These are phyloP conservation scores for Fragilaria crotonensis DNA, from an alignment of 108 stramenopile species.

Conservation along the genomic window DNA sequence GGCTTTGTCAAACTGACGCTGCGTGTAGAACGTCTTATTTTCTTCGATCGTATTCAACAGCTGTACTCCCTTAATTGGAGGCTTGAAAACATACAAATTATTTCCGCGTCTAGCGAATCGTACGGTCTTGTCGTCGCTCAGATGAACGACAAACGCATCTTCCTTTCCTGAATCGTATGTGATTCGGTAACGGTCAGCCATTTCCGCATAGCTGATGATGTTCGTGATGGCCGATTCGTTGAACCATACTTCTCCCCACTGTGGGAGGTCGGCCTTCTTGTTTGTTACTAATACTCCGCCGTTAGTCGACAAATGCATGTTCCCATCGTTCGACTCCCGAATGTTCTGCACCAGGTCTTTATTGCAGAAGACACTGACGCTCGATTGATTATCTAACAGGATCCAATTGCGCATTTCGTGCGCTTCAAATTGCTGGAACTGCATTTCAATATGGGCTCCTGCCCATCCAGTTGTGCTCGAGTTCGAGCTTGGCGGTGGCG, in stretches of 20 bases:
- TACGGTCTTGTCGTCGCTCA: not conserved
- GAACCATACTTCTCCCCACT: not conserved
- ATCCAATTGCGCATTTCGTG: slow-evolving; percentile 9
- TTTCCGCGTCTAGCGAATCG: not conserved
- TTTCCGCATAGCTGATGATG: slow-evolving; percentile 16
- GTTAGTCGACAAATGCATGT: slow-evolving; percentile 12
- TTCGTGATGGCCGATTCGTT: slow-evolving; percentile 20
- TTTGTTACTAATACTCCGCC: slow-evolving; percentile 4
- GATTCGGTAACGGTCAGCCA: slow-evolving; percentile 3
- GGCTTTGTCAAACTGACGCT: slow-evolving; percentile 9
- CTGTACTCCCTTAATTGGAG: not conserved
- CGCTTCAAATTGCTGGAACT: not conserved
- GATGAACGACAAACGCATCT: not conserved
- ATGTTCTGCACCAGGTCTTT: slow-evolving; percentile 9
- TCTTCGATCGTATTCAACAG: not conserved
- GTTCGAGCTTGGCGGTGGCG: too few relatives aligned
- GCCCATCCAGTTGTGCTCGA: not conserved
- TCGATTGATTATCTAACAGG: slow-evolving; percentile 26
- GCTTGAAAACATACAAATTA: not conserved
- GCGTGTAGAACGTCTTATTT: slow-evolving; percentile 6
- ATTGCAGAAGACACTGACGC: slow-evolving; percentile 22
- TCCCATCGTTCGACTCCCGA: not conserved
- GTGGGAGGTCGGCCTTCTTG: slow-evolving; percentile 8
- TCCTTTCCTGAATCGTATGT: slow-evolving; percentile 5
- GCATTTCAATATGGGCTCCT: not conserved